Base-by-base conservation (phyloP, 1,284 basidiomycete genomes). In the Ceratobasidium sp. region DNA sequence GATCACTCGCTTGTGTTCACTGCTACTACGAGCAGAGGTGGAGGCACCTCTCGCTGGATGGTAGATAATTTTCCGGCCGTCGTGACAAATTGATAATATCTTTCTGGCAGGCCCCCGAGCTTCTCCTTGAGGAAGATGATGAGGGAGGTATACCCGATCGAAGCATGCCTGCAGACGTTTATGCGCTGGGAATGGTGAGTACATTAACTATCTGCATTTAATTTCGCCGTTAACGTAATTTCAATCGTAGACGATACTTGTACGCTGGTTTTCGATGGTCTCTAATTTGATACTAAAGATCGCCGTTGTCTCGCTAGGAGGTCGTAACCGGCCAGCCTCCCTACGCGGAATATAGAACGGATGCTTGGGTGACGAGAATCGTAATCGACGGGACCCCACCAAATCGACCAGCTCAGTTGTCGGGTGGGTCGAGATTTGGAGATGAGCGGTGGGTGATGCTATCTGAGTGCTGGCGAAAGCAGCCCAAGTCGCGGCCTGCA, bases 171-270 rank as follows among this genome's bases (percentile, higher is more conserved):
- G 66, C 68, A 23, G 68, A 70, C 38, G 40, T 70, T 17, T 70
- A 59, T 44, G 68, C 68, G 9, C 46, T 70, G 38, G 68, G 68
- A 42, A 70, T 70, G 54, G 68, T 70, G 26, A 15, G 54, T 70
- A 15, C 33, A 10, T n/a, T 9, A 15, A 50, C 12, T 20, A 26
- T 10, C 13, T 26, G 1, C 26, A n/a, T 7, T 38, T 26, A n/a
- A 1, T 33, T 3, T 15, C 23, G 15, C 1, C 20, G 13, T 40
- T 7, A 50, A 17, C 13, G 3, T 3, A 3, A 13, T 28, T 10
- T 15, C 33, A 2, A 5, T n/a, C 17, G 2, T 48, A 70, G 68
- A 70, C 68, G 0, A 59, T 70, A 4, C 54, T 70, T 1, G 68
- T 59, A 40, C 48, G 48, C 17, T 17, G 46, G 4, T 4, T 33